Percentiles rank a stretch among this genome's conserved stretches.
phyloP scores from a whole-genome alignment of 2,329 filamentous ascomycete species.

The Paecilomyces sp. region DNA sequence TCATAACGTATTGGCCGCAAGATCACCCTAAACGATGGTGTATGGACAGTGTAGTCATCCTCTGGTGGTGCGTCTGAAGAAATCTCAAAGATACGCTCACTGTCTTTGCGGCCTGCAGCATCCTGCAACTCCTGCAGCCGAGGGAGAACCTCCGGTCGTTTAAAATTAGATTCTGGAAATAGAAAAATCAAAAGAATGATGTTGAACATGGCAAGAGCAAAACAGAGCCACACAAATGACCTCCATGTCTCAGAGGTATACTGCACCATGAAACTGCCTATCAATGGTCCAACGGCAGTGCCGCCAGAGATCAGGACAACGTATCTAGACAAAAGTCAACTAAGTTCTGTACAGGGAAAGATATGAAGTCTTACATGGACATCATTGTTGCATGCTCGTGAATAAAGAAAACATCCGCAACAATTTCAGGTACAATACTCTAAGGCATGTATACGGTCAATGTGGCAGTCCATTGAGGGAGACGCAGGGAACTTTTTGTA shows the following conservation, averaged over 20 bases:
- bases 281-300: background rate
- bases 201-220: background rate
- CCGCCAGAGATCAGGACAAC: background rate
- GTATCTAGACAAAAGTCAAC: background rate
- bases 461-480: background rate
- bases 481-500: background rate
- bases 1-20: background rate
- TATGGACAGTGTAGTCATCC: background rate
- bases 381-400: conserved; percentile 1
- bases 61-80: no score
- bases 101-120: background rate
- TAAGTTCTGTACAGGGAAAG: background rate
- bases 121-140: no score
- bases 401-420: background rate
- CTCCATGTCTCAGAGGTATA: background rate
- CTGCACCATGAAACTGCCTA: background rate
- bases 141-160: background rate
- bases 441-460: background rate
- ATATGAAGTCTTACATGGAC: background rate
- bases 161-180: background rate
- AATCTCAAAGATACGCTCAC: background rate
- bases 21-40: background rate
- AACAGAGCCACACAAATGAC: background rate
- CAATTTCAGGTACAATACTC: conserved; percentile 1
- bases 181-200: background rate